These are phyloP conservation scores for Mycena vulgaris DNA, from an alignment of 768 basidiomycete species.

Conservation along the genomic window DNA sequence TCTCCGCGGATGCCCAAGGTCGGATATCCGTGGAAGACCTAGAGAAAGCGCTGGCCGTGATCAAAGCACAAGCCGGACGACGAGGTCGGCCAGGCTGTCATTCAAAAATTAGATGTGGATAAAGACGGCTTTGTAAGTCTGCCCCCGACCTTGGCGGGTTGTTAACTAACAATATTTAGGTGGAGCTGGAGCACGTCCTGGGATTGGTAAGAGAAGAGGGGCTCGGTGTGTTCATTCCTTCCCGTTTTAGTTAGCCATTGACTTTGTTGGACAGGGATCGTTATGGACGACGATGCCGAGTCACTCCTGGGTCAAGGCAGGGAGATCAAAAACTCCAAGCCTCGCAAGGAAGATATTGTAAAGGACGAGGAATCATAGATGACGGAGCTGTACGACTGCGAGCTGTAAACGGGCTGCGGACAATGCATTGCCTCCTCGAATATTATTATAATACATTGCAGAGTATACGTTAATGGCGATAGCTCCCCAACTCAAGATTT, in stretches of 20 bases:
- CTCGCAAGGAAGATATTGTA: slow-evolving; percentile 97
- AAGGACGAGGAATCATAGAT: slow-evolving; percentile 62
- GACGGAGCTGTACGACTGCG: slow-evolving; percentile 15
- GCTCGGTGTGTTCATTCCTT: slow-evolving; percentile 64
- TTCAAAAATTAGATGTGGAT: slow-evolving; percentile 96
- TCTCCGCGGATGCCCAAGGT: slow-evolving; percentile 88
- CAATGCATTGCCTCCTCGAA: not conserved
- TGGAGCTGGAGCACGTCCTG: slow-evolving; percentile 95
- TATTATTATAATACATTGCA: slow-evolving; percentile 29
- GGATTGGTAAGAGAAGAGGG: slow-evolving; percentile 92
- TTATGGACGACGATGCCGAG: slow-evolving; percentile 89
- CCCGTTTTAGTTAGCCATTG: slow-evolving; percentile 1
- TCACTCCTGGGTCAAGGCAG: slow-evolving; percentile 86
- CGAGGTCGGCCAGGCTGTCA: slow-evolving; percentile 87
- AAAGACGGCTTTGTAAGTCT: slow-evolving; percentile 84
- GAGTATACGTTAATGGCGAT: slow-evolving; percentile 17
- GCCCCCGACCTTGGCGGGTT: not conserved
- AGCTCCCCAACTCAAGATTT: slow-evolving; percentile 22
- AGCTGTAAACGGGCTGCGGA: not conserved
- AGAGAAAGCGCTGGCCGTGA: slow-evolving; percentile 91
- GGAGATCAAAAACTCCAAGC: slow-evolving; percentile 84
- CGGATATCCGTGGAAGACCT: slow-evolving; percentile 92
- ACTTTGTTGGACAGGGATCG: slow-evolving; percentile 67
- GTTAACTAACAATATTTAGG: slow-evolving; percentile 8
- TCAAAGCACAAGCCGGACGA: slow-evolving; percentile 95